Conservation (phyloP, 495 filamentous ascomycete species). For the Lepidopterella palustris region DNA sequence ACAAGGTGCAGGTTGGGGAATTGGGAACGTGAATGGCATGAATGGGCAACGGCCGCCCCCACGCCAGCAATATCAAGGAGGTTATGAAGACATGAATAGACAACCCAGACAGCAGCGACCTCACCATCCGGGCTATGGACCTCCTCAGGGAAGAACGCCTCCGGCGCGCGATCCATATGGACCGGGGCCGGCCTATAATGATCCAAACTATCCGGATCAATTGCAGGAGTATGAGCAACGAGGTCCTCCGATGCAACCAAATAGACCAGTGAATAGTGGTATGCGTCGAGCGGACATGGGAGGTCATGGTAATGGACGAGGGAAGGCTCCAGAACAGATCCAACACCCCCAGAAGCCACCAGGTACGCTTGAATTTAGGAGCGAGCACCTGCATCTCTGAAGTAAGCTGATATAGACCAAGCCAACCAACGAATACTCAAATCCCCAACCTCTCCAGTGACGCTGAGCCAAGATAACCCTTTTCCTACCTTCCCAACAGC, state of each 20-base stretch:
- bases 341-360: constrained; percentile 19
- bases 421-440: constrained; percentile 30
- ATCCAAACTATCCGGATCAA: constrained; percentile 14
- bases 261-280: constrained; percentile 5
- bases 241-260: constrained; percentile 15
- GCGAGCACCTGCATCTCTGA: neutral
- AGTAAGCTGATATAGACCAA: constrained; percentile 10
- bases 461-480: constrained; percentile 56
- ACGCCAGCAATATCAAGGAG: constrained; percentile 46
- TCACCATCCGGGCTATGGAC: constrained; percentile 21
- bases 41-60: constrained; percentile 2
- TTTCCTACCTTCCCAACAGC: constrained; percentile 59
- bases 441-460: constrained; percentile 43
- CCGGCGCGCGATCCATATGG: constrained; percentile 12
- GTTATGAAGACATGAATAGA: constrained; percentile 12
- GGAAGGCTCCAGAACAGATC: constrained; percentile 5
- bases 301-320: constrained; percentile 12
- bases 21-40: constrained; percentile 5
- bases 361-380: constrained; percentile 25
- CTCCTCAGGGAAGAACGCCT: constrained; percentile 20
- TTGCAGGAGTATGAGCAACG: constrained; percentile 11
- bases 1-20: constrained; percentile 32
- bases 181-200: constrained; percentile 17
- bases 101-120: constrained; percentile 10
- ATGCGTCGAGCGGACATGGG: constrained; percentile 18